These are phyloP conservation scores for Dryas alaskensis DNA, from an alignment of 306 rosid species.

Conservation along the genomic window DNA sequence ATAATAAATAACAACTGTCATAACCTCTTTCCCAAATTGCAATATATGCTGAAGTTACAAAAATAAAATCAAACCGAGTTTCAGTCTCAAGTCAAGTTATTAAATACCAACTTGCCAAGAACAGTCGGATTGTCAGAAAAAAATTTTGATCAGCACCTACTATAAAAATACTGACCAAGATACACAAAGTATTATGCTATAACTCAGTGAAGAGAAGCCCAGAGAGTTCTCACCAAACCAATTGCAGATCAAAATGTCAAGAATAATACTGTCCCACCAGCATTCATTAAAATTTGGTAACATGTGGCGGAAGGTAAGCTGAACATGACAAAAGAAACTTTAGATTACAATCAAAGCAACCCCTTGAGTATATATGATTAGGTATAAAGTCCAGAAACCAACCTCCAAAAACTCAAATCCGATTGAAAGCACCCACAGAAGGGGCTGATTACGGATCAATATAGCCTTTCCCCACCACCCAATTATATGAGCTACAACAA, in stretches of 20 bases:
- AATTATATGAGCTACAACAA: constrained; percentile 91
- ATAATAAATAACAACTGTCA: neutral
- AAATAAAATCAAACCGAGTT: neutral
- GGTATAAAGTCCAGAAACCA: constrained; percentile 24
- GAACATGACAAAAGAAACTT: constrained; percentile 31
- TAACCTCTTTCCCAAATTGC: neutral
- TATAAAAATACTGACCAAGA: neutral
- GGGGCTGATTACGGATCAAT: constrained; percentile 97
- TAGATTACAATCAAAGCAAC: constrained; percentile 21
- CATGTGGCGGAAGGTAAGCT: constrained; percentile 98
- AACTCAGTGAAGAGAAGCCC: constrained; percentile 2
- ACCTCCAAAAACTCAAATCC: constrained; percentile 99
- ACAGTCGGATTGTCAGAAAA: neutral
- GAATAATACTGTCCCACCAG: constrained; percentile 99
- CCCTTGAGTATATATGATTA: constrained; percentile 9
- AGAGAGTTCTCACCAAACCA: constrained; percentile 83
- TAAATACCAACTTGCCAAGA: neutral
- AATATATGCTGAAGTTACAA: neutral
- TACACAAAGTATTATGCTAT: neutral
- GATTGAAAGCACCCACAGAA: constrained; percentile 88
- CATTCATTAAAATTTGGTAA: constrained; percentile 96
- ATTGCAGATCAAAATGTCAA: constrained; percentile 93
- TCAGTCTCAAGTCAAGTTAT: neutral
- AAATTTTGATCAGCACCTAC: neutral
- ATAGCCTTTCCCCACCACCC: constrained; percentile 99